Conservation (phyloP, 2,329 filamentous ascomycete species). For the Colletotrichum filicis region DNA sequence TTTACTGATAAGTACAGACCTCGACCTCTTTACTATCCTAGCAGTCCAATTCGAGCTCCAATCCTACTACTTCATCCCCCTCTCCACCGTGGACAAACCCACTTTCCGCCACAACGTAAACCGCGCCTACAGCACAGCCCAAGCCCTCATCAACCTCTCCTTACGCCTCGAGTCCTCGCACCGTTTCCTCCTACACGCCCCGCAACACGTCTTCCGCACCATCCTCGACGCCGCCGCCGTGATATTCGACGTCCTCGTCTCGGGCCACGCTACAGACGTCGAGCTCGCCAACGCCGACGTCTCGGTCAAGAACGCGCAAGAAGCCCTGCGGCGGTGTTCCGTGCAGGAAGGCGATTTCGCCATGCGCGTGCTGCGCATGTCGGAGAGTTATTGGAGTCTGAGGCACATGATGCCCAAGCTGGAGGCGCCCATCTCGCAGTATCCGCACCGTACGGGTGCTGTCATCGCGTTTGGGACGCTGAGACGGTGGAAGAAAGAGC, state of each 20-base stretch:
- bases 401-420: constrained; percentile 49
- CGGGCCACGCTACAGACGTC: constrained; percentile 40
- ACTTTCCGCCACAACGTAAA: constrained; percentile 56
- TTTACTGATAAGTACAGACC: constrained; percentile 45
- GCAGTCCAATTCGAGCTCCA: constrained; percentile 64
- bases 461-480: constrained; percentile 63
- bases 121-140: constrained; percentile 60
- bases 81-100: constrained; percentile 49
- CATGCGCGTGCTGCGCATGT: constrained; percentile 54
- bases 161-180: constrained; percentile 36
- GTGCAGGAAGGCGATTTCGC: constrained; percentile 62
- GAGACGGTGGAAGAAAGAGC: constrained; percentile 54
- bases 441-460: constrained; percentile 59
- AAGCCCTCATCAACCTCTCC: constrained; percentile 54
- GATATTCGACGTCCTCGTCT: constrained; percentile 48
- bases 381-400: constrained; percentile 61
- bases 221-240: constrained; percentile 53
- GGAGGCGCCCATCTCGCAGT: constrained; percentile 52
- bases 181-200: constrained; percentile 56
- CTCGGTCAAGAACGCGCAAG: constrained; percentile 30
- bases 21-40: constrained; percentile 60
- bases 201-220: constrained; percentile 61
- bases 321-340: constrained; percentile 53
- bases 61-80: constrained; percentile 61
- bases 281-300: constrained; percentile 33